These are phyloP conservation scores for Phylloporus sp. DNA, from an alignment of 768 basidiomycete species.

Conservation along the genomic window DNA sequence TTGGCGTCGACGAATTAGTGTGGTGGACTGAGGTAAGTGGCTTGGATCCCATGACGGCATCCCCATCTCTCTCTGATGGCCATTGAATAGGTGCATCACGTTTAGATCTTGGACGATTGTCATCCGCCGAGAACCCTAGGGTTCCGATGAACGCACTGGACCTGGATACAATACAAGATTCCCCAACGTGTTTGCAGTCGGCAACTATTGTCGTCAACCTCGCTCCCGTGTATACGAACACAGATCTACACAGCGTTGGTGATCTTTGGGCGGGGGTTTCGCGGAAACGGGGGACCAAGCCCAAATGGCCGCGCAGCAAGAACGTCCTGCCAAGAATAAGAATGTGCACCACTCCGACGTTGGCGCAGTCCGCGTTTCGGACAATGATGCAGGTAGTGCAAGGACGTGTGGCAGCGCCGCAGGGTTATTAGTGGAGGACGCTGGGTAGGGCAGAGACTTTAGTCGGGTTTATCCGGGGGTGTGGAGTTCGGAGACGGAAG, in stretches of 20 bases:
- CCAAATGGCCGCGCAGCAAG: neutral
- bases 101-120: neutral
- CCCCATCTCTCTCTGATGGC: neutral
- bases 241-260: neutral
- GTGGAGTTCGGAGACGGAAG: neutral
- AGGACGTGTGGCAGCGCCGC: neutral
- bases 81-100: neutral
- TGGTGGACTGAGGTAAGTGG: constrained; percentile 6
- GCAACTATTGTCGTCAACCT: neutral
- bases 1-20: neutral
- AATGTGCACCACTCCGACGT: neutral
- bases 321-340: neutral
- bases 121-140: constrained; percentile 1
- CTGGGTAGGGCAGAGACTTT: neutral
- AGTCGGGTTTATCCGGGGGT: neutral
- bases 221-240: neutral
- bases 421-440: neutral
- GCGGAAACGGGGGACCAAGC: neutral
- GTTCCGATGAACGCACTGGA: neutral
- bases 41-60: constrained; percentile 7
- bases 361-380: neutral
- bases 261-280: neutral
- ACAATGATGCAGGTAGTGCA: neutral
- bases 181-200: neutral
- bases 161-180: neutral